phyloP scores from a whole-genome alignment of 2,329 filamentous ascomycete species.

The Parasarocladium wereldwijsianum region DNA sequence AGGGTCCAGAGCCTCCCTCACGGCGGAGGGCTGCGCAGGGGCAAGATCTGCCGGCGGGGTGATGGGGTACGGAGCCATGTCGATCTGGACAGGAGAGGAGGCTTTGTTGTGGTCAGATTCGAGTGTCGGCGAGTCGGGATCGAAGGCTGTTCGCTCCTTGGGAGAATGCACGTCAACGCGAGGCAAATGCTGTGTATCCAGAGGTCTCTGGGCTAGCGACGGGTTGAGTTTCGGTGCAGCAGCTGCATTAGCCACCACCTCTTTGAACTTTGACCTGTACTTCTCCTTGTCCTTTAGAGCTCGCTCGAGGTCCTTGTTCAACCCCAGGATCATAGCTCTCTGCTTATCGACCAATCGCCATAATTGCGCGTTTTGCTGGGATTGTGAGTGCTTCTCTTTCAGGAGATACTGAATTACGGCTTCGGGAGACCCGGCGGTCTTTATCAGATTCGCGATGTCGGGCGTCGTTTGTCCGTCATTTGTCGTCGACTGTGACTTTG shows the following conservation, averaged over 20 bases:
- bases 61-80: slow-evolving; percentile 48
- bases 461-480: slow-evolving; percentile 43
- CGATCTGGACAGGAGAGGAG: slow-evolving; percentile 45
- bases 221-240: slow-evolving; percentile 3
- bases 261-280: slow-evolving; percentile 82
- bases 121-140: slow-evolving; percentile 31
- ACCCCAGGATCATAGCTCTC: slow-evolving; percentile 76
- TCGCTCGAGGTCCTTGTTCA: slow-evolving; percentile 89
- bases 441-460: slow-evolving; percentile 67
- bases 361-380: slow-evolving; percentile 80
- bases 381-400: slow-evolving; percentile 80
- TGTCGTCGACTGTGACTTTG: slow-evolving; percentile 38
- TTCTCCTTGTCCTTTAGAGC: slow-evolving; percentile 88
- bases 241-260: slow-evolving; percentile 35
- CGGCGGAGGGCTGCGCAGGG: slow-evolving; percentile 1
- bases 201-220: not conserved
- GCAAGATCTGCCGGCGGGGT: slow-evolving; percentile 43
- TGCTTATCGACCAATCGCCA: slow-evolving; percentile 97
- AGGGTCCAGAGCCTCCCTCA: slow-evolving; percentile 21
- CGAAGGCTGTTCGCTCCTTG: slow-evolving; percentile 1
- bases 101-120: slow-evolving; percentile 35
- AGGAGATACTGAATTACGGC: slow-evolving; percentile 77
- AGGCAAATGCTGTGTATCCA: slow-evolving; percentile 6
- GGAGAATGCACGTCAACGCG: slow-evolving; percentile 11
- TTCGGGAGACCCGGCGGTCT: slow-evolving; percentile 76